Conservation (phyloP, 139 green algal genomes). For the Desmodesmus armatus region DNA sequence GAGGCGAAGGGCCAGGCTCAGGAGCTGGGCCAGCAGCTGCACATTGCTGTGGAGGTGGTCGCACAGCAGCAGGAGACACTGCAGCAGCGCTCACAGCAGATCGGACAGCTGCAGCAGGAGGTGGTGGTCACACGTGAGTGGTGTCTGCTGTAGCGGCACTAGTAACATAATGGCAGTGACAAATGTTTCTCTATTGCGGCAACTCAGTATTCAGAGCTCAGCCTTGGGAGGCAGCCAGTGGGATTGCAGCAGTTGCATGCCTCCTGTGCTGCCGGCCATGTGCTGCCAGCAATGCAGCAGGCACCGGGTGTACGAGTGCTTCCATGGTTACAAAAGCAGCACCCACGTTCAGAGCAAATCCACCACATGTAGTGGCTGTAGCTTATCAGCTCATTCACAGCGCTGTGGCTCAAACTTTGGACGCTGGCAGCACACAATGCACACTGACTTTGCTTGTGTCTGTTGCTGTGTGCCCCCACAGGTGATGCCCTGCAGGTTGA, state of each 20-base stretch:
- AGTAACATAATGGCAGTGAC: too few species aligned
- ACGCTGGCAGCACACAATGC: neutral
- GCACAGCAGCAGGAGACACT: conserved; percentile 22
- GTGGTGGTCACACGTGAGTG: conserved; percentile 34
- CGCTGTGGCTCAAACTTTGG: neutral
- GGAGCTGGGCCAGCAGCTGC: neutral
- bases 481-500: conserved; percentile 25
- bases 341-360: too few species aligned
- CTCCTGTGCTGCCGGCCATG: too few species aligned
- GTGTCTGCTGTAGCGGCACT: too few species aligned
- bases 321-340: neutral
- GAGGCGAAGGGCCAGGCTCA: neutral
- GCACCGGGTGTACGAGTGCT: neutral
- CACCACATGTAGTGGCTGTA: too few species aligned
- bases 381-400: neutral
- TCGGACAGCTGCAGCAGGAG: conserved; percentile 23
- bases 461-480: conserved; percentile 1
- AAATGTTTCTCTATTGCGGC: too few species aligned
- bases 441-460: neutral
- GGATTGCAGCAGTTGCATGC: too few species aligned
- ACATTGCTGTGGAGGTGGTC: neutral
- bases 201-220: too few species aligned
- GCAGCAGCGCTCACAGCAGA: neutral
- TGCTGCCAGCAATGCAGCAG: too few species aligned
- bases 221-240: too few species aligned